Base-by-base conservation (phyloP, 2,329 filamentous ascomycete genomes). In the Alternaria brassicicola region DNA sequence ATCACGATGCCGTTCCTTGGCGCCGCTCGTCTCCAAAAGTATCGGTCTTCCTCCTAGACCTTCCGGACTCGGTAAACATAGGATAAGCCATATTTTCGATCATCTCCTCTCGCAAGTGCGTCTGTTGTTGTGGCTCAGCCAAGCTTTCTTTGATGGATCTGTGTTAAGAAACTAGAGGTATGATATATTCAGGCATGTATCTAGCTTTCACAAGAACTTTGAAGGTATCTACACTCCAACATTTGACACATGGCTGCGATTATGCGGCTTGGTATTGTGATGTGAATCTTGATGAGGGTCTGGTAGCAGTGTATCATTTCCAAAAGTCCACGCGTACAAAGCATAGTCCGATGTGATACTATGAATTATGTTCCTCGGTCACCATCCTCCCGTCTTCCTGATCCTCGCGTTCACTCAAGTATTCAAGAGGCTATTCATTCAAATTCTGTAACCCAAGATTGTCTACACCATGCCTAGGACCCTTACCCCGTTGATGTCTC, bases 171-270 rank as follows among this genome's bases (percentile, higher is more conserved):
- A 63, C 63, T 70, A 74, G 70, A 74, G 65, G 64, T 62, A 66
- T 58, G 57, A 62, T 33, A 63, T 70, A 70, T 66, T 66, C 67
- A 65, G 64, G 67, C 71, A 74, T 75, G 69, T 74, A 75, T 68
- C 68, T 71, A 74, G 66, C 62, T 65, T 59, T 60, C 48, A 60
- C 61, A 72, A 73, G 70, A 74, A 63, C 69, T 57, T 55, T 61
- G 63, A 70, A 67, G 61, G 59, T 65, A 60, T 70, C 59, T 61
- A 68, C 61, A 68, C 65, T 54, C 62, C 36, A 42, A 31, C 6
- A 1, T 12, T 12, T 47, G 43, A 35, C 19, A 15, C 19, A 47
- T 7, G 13, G 19, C 17, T 23, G 8, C 19, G 19, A 25, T 47
- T 2, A 47, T 35, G 19, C 19, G 8, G 19, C 19, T 12, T n/a